These are phyloP conservation scores for Tetrahymena thermophila DNA, from an alignment of 73 alveolate genomes.

Conservation along the genomic window DNA sequence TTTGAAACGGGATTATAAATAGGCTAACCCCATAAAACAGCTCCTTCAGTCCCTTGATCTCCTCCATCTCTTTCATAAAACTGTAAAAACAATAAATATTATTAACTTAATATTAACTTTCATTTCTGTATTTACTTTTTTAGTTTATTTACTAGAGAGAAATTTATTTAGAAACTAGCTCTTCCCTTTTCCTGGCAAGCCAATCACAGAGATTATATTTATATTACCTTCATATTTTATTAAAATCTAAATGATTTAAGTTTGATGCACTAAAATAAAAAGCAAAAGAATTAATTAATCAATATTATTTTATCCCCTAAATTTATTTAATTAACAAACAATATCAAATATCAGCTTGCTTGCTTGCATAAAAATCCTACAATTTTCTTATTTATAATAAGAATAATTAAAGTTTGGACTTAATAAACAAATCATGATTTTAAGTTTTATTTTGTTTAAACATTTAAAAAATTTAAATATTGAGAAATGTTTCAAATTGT, in stretches of 20 bases:
- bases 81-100: neutral
- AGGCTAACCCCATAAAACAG: neutral
- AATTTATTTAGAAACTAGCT: neutral
- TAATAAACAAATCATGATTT: too few relatives aligned
- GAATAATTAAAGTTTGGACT: too few relatives aligned
- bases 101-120: too few relatives aligned
- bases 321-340: too few relatives aligned
- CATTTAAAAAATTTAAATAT: too few relatives aligned
- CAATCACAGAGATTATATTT: neutral
- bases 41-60: neutral
- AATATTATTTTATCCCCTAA: neutral
- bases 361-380: too few relatives aligned
- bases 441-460: too few relatives aligned
- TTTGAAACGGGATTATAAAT: neutral
- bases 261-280: neutral
- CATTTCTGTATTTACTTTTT: too few relatives aligned
- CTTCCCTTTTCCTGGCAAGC: neutral
- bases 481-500: too few relatives aligned
- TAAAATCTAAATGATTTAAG: neutral
- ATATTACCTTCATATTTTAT: neutral
- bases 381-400: too few relatives aligned
- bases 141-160: neutral
- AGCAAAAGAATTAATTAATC: neutral
- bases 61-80: neutral
- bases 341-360: too few relatives aligned